Conservation (phyloP, 305 asterid species). For the Fraxinus paxiana region DNA sequence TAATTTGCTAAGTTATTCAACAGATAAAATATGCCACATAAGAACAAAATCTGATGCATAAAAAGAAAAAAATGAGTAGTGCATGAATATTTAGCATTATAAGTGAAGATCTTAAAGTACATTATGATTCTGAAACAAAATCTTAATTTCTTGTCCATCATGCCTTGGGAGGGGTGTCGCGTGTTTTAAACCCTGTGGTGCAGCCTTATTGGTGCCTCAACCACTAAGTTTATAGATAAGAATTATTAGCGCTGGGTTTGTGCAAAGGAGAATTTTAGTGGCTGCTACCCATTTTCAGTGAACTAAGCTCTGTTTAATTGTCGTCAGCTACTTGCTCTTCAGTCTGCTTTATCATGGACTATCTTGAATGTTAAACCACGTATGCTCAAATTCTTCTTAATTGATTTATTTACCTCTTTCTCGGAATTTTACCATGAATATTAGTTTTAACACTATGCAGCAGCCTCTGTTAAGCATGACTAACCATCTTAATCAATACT, state of each 20-base stretch:
- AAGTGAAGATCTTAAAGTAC: not conserved
- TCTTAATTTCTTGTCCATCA: not conserved
- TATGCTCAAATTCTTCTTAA: not conserved
- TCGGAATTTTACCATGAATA: not conserved
- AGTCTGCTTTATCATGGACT: not conserved
- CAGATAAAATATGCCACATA: not conserved
- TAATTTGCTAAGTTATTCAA: not conserved
- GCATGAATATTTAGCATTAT: not conserved
- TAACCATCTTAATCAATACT: not conserved
- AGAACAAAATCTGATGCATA: conserved; percentile 1
- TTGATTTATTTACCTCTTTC: not conserved
- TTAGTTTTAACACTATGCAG: not conserved
- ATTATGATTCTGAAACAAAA: not conserved
- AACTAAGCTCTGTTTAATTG: not conserved
- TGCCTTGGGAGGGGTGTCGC: not conserved
- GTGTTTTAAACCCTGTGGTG: not conserved
- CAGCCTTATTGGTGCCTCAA: not conserved
- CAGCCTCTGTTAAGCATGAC: not conserved
- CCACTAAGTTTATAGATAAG: not conserved
- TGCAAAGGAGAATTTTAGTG: not conserved
- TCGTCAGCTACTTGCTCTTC: not conserved
- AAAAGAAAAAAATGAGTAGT: not conserved
- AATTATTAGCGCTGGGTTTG: not conserved
- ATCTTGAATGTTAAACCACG: not conserved
- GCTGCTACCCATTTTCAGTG: not conserved